Evolutionary conservation across 768 basidiomycete species (phyloP).

Genomic region (Floccularia luteovirens): DNA sequence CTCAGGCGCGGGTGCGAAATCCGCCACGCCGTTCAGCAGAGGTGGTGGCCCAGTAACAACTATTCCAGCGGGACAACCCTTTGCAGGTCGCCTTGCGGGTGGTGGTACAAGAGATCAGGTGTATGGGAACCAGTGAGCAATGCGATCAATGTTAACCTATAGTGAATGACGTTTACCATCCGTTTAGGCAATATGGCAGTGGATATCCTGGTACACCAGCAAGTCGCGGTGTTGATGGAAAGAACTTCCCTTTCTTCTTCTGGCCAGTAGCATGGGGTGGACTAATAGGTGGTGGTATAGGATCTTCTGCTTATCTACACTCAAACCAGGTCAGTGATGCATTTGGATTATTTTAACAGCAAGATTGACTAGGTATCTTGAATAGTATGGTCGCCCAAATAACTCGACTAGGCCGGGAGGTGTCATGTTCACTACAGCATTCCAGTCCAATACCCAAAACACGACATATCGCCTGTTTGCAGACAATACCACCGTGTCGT

Average conservation of each 20-base stretch:
- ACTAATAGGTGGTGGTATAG: conserved; percentile 10
- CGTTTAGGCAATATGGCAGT: conserved; percentile 44
- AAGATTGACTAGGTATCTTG: background rate
- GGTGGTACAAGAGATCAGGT: conserved; percentile 37
- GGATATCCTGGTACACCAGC: conserved; percentile 44
- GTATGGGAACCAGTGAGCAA: conserved; percentile 32
- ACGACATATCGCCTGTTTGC: conserved; percentile 39
- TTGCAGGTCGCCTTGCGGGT: conserved; percentile 38
- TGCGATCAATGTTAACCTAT: background rate
- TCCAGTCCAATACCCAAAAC: conserved; percentile 26
- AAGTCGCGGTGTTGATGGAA: conserved; percentile 35
- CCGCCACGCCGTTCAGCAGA: conserved; percentile 11
- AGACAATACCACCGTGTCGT: conserved; percentile 37
- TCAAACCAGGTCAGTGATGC: conserved; percentile 26
- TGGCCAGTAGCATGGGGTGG: conserved; percentile 52
- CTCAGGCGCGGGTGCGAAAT: conserved; percentile 6
- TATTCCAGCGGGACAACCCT: conserved; percentile 32
- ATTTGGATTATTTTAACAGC: background rate
- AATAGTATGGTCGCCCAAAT: conserved; percentile 20
- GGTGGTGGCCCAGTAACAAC: conserved; percentile 15
- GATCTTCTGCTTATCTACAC: conserved; percentile 15
- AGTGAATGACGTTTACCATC: conserved; percentile 1
- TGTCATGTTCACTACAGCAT: conserved; percentile 31
- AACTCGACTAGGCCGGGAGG: conserved; percentile 47
- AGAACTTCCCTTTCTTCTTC: conserved; percentile 53